Base-by-base conservation (phyloP, 2,329 filamentous ascomycete species). In the Epichloe bromicola region DNA sequence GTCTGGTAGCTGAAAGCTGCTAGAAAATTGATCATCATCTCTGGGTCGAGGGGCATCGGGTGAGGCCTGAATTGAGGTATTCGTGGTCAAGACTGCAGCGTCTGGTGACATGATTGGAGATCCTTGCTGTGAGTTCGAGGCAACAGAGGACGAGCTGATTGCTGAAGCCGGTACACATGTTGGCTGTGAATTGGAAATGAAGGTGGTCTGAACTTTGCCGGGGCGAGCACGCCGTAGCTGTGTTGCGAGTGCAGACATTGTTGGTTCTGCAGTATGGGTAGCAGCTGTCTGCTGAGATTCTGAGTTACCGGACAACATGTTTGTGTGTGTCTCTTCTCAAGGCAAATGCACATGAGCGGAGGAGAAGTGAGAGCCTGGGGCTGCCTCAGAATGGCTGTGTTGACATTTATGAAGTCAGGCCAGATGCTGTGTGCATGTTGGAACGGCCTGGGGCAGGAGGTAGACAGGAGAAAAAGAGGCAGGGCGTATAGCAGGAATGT, bases 1-100 rank as follows among this genome's bases (percentile, higher is more conserved):
- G 58, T 91, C 87, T 36, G 86, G 85, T 43, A 93, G 76, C 60
- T 85, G 78, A 55, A 90, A 79, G 50, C 76, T 77, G 26, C 73
- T 63, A 34, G 69, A 67, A 49, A 71, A 72, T 36, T 73, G 67
- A 49, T 80, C 79, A 50, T 75, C 67, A 42, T 78, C 76, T 55
- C 74, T 71, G 37, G 75, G 76, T 17, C 74, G 73, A 49, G 76
- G 70, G 45, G 75, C 73, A 58, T 88, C 83, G 5, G 85, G 84
- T 0, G 85, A 86, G 3, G 75, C 74, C 60, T 85, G 80, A 51
- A 84, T 67, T 10, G 83, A 86, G 62, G 77, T 80, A 65, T 75
- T 79, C 50, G 74, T 77, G 51, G 76, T 79, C 56, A 77, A 67
- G 44, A 75, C 66, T 37, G 71, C 66, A 2, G 71, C 67, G 20